Conservation (phyloP, 352 stramenopile species). For the Pythium aphanidermatum region DNA sequence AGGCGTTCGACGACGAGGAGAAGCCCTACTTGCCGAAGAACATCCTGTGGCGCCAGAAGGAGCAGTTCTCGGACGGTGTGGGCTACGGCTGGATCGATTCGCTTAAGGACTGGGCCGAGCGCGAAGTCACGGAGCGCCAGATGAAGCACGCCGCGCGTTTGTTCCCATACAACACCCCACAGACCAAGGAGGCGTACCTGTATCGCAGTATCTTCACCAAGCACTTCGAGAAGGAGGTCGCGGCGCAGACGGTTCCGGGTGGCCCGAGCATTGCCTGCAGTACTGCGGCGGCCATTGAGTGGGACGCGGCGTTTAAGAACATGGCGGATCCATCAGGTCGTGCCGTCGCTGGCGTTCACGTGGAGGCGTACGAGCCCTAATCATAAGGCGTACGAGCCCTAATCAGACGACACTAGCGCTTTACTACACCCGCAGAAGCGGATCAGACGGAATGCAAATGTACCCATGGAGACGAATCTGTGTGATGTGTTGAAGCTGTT, state of each 20-base stretch:
- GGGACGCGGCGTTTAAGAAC: slow-evolving; percentile 95
- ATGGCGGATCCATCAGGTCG: slow-evolving; percentile 93
- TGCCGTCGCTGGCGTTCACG: slow-evolving; percentile 92
- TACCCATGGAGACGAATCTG: too few species aligned
- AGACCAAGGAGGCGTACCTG: slow-evolving; percentile 96
- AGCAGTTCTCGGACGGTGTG: slow-evolving; percentile 99
- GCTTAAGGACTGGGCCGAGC: slow-evolving; percentile 94
- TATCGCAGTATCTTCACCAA: slow-evolving; percentile 98
- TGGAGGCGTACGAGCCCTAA: slow-evolving; percentile 87
- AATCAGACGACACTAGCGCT: too few species aligned
- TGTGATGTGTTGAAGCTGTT: too few species aligned
- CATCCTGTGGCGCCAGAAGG: slow-evolving; percentile 99
- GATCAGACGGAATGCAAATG: too few species aligned
- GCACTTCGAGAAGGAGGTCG: slow-evolving; percentile 96
- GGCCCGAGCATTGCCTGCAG: slow-evolving; percentile 98
- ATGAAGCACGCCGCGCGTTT: slow-evolving; percentile 92
- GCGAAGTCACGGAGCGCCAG: slow-evolving; percentile 93
- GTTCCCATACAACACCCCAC: slow-evolving; percentile 98
- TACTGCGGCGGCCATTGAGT: slow-evolving; percentile 96
- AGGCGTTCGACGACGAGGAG: slow-evolving; percentile 97
- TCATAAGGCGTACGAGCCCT: too few species aligned
- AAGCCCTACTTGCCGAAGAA: slow-evolving; percentile 96
- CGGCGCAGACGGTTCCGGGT: slow-evolving; percentile 95
- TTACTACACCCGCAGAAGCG: too few species aligned
- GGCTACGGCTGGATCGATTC: slow-evolving; percentile 99